Evolutionary conservation across 345 rosid genomes (phyloP).

Genomic region (Tarenaya hassleriana): DNA sequence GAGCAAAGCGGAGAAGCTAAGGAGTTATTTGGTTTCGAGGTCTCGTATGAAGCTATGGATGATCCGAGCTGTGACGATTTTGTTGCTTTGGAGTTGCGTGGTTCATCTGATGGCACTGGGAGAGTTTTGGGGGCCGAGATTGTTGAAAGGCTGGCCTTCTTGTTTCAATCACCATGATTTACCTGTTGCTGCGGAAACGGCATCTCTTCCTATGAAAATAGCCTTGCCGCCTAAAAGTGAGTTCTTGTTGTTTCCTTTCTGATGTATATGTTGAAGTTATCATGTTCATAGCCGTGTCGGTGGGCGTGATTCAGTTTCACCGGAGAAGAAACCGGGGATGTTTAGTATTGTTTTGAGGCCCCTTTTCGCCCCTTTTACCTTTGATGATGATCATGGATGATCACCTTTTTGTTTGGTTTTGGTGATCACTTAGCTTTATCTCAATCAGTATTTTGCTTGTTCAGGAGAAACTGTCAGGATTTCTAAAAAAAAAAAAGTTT

Average conservation of each 20-base stretch:
- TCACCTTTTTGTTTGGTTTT: no score
- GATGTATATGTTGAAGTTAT: no score
- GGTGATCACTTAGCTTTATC: no score
- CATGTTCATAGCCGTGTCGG: no score
- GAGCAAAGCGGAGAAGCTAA: conserved; percentile 50
- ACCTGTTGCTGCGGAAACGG: conserved; percentile 29
- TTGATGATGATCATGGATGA: no score
- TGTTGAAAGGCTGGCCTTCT: conserved; percentile 84
- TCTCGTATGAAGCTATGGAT: conserved; percentile 71
- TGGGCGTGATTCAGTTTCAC: no score
- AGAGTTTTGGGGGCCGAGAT: conserved; percentile 79
- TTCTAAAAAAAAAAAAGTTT: conserved; percentile 12
- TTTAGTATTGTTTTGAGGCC: no score
- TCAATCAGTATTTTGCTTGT: not conserved
- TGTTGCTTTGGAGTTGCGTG: conserved; percentile 69
- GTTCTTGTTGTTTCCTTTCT: conserved; percentile 11
- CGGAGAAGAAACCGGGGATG: no score
- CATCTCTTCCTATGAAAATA: conserved; percentile 46
- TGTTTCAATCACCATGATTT: conserved; percentile 50
- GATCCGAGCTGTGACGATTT: conserved; percentile 53
- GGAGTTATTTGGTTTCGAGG: conserved; percentile 47
- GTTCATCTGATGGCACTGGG: conserved; percentile 71
- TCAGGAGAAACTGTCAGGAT: conserved; percentile 9
- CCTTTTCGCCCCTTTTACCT: no score
- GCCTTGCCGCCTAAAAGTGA: conserved; percentile 79